These are phyloP conservation scores for Vigna angularis DNA, from an alignment of 306 rosid species.

Conservation along the genomic window DNA sequence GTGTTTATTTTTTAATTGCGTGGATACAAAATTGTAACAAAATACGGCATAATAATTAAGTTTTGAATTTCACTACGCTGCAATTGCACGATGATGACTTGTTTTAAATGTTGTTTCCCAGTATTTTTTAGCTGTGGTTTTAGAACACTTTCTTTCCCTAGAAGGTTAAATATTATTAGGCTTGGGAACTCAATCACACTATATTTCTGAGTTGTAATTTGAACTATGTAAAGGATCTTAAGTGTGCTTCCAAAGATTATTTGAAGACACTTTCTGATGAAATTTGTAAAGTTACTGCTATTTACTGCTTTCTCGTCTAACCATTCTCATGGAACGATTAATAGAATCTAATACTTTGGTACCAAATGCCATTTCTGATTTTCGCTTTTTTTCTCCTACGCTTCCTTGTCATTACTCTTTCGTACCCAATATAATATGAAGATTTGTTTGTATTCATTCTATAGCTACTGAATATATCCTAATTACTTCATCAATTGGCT, in stretches of 20 bases:
- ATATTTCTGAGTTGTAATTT: conserved; percentile 39
- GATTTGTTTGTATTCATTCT: not conserved
- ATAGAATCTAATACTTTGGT: conserved; percentile 9
- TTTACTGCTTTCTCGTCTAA: conserved; percentile 27
- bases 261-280: conserved; percentile 24
- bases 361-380: conserved; percentile 10
- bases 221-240: conserved; percentile 43
- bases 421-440: conserved; percentile 5
- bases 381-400: not conserved
- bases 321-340: not conserved
- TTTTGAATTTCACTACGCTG: conserved; percentile 20
- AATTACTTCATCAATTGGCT: conserved; percentile 10
- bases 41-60: conserved; percentile 14
- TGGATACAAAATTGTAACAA: conserved; percentile 7
- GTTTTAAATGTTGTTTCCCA: conserved; percentile 17
- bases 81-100: conserved; percentile 12
- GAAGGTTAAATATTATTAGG: conserved; percentile 29
- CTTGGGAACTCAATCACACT: conserved; percentile 23
- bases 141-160: conserved; percentile 8
- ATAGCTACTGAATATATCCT: not conserved
- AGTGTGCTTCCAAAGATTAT: conserved; percentile 33
- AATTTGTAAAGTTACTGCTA: conserved; percentile 30
- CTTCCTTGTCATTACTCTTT: conserved; percentile 24
- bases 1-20: not conserved
- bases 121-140: conserved; percentile 29